Base-by-base conservation (phyloP, 768 basidiomycete genomes). In the Lentinula detonsa region DNA sequence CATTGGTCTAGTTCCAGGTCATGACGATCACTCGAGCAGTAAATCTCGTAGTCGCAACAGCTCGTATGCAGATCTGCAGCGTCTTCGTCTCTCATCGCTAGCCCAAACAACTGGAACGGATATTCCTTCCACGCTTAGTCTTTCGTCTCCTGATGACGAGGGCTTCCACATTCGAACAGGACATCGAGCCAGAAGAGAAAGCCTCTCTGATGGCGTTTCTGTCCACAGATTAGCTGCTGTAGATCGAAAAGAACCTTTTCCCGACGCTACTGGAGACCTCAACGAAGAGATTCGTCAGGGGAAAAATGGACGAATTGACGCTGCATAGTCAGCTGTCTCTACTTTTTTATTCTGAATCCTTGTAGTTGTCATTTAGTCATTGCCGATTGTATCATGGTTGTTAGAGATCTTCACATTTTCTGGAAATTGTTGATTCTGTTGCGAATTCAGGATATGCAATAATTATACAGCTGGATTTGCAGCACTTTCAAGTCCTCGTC, bases 61-160 rank as follows among this genome's bases (percentile, higher is more conserved):
- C 51, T 91, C 90, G 21, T 93, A 89, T 66, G 91, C 91, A n/a
- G 87, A 93, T 73, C 71, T 93, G 55, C 90, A 91, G 72, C 80
- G 84, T 63, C 77, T 89, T 21, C 85, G 85, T 13, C 71, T 77
- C 66, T 65, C 74, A 31, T 68, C 72, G 11, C 55, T 72, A 35
- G 33, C 63, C 2, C 60, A 50, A 40, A 51, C 39, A 6, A 37
- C 35, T n/a, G 39, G 16, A 13, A 16, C 40, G 16, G 49, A 51
- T 18, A 10, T 43, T 48, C 33, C 28, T 31, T 40, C 9, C 28
- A 16, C 21, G 31, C n/a, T 65, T 28, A 34, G 59, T 39, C 40
- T 65, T 51, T 67, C 68, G 37, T 61, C 54, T 59, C 54, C 65
- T 39, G 58, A 66, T 8, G 76, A 79, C 23, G 69, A 82, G 48